Conservation (phyloP, 768 basidiomycete genomes). For the Arthromyces matolae region DNA sequence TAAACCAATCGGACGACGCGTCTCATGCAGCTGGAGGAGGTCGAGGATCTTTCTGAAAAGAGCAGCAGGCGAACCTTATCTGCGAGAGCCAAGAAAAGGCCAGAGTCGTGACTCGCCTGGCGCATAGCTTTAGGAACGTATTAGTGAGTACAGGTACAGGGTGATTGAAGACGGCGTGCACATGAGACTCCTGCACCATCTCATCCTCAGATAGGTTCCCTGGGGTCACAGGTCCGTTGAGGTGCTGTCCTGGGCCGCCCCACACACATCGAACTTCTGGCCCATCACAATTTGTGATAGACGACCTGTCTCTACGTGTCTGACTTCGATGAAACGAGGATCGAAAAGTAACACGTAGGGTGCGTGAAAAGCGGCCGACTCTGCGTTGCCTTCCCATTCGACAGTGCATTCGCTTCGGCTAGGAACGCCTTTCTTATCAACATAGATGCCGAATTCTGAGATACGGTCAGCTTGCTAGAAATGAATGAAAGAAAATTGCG, state of each 20-base stretch:
- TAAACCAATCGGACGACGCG: too few species aligned
- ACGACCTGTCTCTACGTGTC: constrained; percentile 76
- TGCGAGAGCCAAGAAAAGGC: too few species aligned
- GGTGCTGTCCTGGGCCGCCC: constrained; percentile 66
- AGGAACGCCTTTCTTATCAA: constrained; percentile 88
- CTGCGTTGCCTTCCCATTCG: constrained; percentile 94
- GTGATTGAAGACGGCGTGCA: constrained; percentile 83
- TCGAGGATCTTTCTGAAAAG: too few species aligned
- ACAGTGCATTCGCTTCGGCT: constrained; percentile 67
- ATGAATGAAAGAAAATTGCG: constrained; percentile 13
- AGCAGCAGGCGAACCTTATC: too few species aligned
- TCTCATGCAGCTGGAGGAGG: too few species aligned
- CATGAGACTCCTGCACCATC: constrained; percentile 72
- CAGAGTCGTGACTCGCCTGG: too few species aligned
- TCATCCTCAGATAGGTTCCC: constrained; percentile 44
- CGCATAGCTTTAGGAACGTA: too few species aligned
- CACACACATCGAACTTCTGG: constrained; percentile 79
- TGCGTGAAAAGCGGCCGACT: constrained; percentile 83
- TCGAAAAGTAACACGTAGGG: constrained; percentile 89
- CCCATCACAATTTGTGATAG: constrained; percentile 82
- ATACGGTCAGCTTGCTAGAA: constrained; percentile 7
- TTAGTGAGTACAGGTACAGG: constrained; percentile 40
- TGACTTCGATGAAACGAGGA: constrained; percentile 85
- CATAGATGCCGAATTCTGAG: constrained; percentile 89
- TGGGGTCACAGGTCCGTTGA: constrained; percentile 62